Conservation (phyloP, 305 asterid genomes). For the Salvia sclarea region DNA sequence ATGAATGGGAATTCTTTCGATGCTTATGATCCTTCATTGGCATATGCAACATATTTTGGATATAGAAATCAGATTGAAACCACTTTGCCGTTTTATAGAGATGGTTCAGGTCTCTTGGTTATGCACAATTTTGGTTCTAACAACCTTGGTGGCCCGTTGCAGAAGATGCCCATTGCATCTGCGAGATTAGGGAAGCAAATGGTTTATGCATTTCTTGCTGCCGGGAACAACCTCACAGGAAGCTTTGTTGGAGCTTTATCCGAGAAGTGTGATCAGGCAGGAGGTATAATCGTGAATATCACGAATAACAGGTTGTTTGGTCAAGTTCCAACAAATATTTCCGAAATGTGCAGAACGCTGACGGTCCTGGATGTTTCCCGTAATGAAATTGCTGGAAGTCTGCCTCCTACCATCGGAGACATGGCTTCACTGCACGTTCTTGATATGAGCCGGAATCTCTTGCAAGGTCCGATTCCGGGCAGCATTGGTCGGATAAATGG, state of each 20-base stretch:
- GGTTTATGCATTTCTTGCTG: slow-evolving; percentile 71
- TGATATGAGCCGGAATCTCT: slow-evolving; percentile 59
- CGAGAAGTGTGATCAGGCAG: slow-evolving; percentile 60
- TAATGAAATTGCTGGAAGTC: slow-evolving; percentile 57
- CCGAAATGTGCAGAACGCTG: slow-evolving; percentile 53
- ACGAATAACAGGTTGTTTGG: slow-evolving; percentile 61
- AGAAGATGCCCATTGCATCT: slow-evolving; percentile 55
- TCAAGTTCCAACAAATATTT: slow-evolving; percentile 55
- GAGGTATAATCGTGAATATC: slow-evolving; percentile 57
- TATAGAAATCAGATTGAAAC: slow-evolving; percentile 41
- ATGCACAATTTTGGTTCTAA: slow-evolving; percentile 73
- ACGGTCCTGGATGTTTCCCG: slow-evolving; percentile 60
- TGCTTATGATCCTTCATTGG: slow-evolving; percentile 48
- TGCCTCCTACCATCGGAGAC: slow-evolving; percentile 55
- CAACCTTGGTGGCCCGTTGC: slow-evolving; percentile 60
- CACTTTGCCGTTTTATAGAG: slow-evolving; percentile 40
- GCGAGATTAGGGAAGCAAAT: slow-evolving; percentile 48
- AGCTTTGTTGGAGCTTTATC: slow-evolving; percentile 50
- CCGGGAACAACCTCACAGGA: slow-evolving; percentile 67
- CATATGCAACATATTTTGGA: slow-evolving; percentile 51
- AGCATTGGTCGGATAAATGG: slow-evolving; percentile 54
- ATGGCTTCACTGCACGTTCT: slow-evolving; percentile 57
- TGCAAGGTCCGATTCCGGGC: slow-evolving; percentile 62
- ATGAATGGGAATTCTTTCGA: slow-evolving; percentile 24
- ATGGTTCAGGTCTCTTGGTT: slow-evolving; percentile 42